Percentiles rank a stretch among this genome's conserved stretches.
phyloP scores from a whole-genome alignment of 768 basidiomycete species.

The Lentinula boryana region DNA sequence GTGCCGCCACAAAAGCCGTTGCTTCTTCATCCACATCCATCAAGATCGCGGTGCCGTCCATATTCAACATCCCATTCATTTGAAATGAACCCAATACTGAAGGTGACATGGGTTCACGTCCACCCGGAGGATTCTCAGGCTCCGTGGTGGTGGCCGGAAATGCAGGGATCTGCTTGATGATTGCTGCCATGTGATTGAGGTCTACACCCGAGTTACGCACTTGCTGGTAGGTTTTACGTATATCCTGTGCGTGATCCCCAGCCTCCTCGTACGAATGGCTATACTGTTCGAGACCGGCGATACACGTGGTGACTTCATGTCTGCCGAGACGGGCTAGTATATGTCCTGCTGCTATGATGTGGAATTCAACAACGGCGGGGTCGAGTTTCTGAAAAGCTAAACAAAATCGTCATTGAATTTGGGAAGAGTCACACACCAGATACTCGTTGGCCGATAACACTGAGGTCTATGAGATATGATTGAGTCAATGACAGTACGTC shows the following conservation, averaged over 20 bases:
- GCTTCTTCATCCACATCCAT: slow-evolving; percentile 16
- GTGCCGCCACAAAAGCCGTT: background rate
- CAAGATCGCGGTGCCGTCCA: background rate
- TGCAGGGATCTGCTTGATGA: slow-evolving; percentile 26
- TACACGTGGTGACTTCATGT: slow-evolving; percentile 77
- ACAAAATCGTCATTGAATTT: background rate
- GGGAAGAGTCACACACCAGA: slow-evolving; percentile 41
- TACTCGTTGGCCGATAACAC: slow-evolving; percentile 87
- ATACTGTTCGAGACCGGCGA: slow-evolving; percentile 84
- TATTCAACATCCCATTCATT: background rate
- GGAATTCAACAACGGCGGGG: slow-evolving; percentile 86
- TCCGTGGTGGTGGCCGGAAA: slow-evolving; percentile 20
- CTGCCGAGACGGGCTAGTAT: slow-evolving; percentile 79
- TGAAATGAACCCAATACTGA: slow-evolving; percentile 2
- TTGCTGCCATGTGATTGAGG: slow-evolving; percentile 41
- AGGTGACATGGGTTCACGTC: slow-evolving; percentile 2
- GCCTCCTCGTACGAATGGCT: slow-evolving; percentile 85
- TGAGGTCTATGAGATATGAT: slow-evolving; percentile 43
- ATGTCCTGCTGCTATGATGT: slow-evolving; percentile 77
- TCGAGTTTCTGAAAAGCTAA: slow-evolving; percentile 54
- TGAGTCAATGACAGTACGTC: background rate
- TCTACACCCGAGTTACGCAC: slow-evolving; percentile 28
- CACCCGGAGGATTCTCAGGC: slow-evolving; percentile 13
- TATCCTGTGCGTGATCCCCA: slow-evolving; percentile 67
- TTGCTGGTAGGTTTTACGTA: slow-evolving; percentile 46